phyloP scores from a whole-genome alignment of 2,329 filamentous ascomycete genomes.

The Alternaria dauci region DNA sequence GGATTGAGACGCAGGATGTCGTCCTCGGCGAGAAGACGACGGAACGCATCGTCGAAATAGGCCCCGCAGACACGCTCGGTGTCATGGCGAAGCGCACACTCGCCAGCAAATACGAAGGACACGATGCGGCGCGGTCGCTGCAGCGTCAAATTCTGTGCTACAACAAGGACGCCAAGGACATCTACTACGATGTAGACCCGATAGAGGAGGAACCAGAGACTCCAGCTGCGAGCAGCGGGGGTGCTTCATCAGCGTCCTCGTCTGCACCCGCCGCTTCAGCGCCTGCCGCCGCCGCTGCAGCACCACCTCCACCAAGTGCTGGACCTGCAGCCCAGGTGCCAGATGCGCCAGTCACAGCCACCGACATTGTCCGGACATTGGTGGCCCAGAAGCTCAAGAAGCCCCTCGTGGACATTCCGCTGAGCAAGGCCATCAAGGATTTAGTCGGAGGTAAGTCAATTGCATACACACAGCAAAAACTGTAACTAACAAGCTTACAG shows the following conservation, averaged over 20 bases:
- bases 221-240: slow-evolving; percentile 56
- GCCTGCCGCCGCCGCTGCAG: slow-evolving; percentile 60
- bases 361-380: slow-evolving; percentile 87
- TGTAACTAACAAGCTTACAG: slow-evolving; percentile 57
- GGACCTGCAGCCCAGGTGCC: slow-evolving; percentile 87
- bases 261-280: slow-evolving; percentile 58
- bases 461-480: slow-evolving; percentile 8
- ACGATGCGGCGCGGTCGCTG: slow-evolving; percentile 95
- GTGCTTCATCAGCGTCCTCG: slow-evolving; percentile 54
- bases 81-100: slow-evolving; percentile 97
- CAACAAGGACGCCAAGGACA: slow-evolving; percentile 99
- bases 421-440: slow-evolving; percentile 98
- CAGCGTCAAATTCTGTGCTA: slow-evolving; percentile 98
- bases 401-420: slow-evolving; percentile 82
- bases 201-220: slow-evolving; percentile 78
- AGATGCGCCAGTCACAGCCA: slow-evolving; percentile 85
- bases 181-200: slow-evolving; percentile 98
- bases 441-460: slow-evolving; percentile 84
- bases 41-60: slow-evolving; percentile 97
- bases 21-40: slow-evolving; percentile 95
- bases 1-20: slow-evolving; percentile 99
- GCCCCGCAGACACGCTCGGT: slow-evolving; percentile 94
- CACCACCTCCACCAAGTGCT: slow-evolving; percentile 70
- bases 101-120: slow-evolving; percentile 97
- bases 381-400: slow-evolving; percentile 99